Evolutionary conservation across 169 alveolate genomes (phyloP).

Genomic region (Plasmodium vivax): DNA sequence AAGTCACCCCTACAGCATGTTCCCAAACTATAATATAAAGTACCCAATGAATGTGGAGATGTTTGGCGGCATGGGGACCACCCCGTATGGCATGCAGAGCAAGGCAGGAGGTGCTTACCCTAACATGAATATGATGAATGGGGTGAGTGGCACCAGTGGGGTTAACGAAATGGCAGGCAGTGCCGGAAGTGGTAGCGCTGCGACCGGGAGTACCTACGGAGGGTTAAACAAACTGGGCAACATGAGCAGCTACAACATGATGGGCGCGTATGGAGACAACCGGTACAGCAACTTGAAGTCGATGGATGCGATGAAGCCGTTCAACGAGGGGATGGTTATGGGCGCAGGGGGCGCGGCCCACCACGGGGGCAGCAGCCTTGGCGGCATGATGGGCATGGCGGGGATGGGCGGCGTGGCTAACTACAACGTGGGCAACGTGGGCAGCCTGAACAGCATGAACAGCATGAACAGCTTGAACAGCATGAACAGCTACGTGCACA

Average conservation of each 20-base stretch:
- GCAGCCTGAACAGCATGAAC: no score
- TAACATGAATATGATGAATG: conserved; percentile 11
- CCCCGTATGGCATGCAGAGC: neutral
- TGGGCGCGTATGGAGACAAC: conserved; percentile 11
- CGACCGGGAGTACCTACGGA: neutral
- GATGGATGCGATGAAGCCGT: neutral
- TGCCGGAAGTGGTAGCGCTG: neutral
- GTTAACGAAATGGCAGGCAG: neutral
- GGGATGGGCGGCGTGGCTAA: neutral
- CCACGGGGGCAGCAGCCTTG: neutral
- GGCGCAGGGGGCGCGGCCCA: neutral
- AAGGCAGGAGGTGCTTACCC: neutral
- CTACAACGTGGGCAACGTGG: neutral
- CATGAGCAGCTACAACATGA: conserved; percentile 19
- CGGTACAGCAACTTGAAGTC: neutral
- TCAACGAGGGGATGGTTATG: neutral
- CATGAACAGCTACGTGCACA: conserved; percentile 11
- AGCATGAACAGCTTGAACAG: neutral
- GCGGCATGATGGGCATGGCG: neutral
- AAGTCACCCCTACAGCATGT: conserved; percentile 21
- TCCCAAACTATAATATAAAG: conserved; percentile 59
- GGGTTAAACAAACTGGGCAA: neutral
- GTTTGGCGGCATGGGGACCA: conserved; percentile 15
- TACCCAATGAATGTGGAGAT: conserved; percentile 47
- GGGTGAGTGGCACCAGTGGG: neutral